Evolutionary conservation across 176 grass and related monocot genomes (phyloP).

Genomic region (Eleusine indica): DNA sequence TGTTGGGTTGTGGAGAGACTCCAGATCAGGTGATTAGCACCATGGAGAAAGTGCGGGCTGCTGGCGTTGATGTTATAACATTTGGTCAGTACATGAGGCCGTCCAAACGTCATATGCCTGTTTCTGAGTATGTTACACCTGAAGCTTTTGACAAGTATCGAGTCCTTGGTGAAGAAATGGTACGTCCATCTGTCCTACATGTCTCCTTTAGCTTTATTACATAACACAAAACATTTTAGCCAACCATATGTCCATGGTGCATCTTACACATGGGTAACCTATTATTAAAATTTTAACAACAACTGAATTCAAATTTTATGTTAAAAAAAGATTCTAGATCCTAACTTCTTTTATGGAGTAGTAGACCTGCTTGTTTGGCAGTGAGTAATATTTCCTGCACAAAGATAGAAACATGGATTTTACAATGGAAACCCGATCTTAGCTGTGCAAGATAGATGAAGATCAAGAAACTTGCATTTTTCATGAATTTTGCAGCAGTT

Average conservation of each 20-base stretch:
- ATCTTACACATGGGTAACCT: neutral
- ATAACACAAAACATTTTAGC: neutral
- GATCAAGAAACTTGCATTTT: neutral
- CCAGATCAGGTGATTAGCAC: conserved; percentile 86
- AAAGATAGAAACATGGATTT: neutral
- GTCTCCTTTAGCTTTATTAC: neutral
- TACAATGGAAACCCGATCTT: neutral
- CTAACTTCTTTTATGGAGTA: neutral
- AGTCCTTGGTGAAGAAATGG: conserved; percentile 83
- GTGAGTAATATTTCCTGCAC: neutral
- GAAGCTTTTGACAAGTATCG: conserved; percentile 88
- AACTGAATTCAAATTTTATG: neutral
- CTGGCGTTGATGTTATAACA: conserved; percentile 95
- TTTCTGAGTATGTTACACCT: conserved; percentile 95
- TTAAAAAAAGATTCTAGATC: neutral
- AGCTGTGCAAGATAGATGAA: neutral
- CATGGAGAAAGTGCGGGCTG: conserved; percentile 91
- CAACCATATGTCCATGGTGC: neutral
- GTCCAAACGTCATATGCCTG: conserved; percentile 95
- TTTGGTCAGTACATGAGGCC: conserved; percentile 99
- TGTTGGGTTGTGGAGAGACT: conserved; percentile 93
- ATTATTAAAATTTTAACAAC: neutral
- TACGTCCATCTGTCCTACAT: conserved; percentile 25
- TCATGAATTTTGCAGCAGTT: neutral
- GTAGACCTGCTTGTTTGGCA: neutral